Conservation (phyloP, 2,329 filamentous ascomycete genomes). For the Microsporum ferrugineum region DNA sequence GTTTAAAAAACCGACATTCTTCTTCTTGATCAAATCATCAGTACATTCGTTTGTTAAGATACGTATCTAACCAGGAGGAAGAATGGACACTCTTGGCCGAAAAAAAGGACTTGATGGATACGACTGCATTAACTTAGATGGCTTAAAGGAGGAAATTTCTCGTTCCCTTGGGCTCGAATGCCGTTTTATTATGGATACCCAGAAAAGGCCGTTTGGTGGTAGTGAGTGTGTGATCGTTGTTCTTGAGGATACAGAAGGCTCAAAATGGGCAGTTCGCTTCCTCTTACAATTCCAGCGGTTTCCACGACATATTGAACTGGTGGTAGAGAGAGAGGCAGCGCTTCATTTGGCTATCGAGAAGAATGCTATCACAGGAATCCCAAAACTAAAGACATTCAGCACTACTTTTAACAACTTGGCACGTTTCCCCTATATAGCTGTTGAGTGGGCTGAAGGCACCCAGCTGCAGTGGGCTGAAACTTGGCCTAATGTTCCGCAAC, state of each 20-base stretch:
- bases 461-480: not conserved
- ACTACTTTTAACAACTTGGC: not conserved
- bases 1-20: no score
- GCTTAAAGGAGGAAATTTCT: not conserved
- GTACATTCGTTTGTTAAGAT: no score
- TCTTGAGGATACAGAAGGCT: not conserved
- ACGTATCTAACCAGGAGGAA: not conserved
- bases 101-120: not conserved
- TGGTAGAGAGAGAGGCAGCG: not conserved
- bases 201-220: not conserved
- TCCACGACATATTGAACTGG: not conserved
- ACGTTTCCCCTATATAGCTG: not conserved
- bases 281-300: not conserved
- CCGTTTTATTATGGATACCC: not conserved
- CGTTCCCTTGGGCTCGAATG: not conserved
- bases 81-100: not conserved
- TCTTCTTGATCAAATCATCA: no score
- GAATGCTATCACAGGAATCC: not conserved
- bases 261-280: not conserved
- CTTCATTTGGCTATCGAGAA: not conserved
- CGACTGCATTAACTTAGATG: not conserved
- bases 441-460: not conserved
- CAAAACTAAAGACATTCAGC: not conserved
- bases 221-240: not conserved
- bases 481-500: not conserved